Evolutionary conservation across 805 yeast species (phyloP).

Genomic region (Candida sithepensis): DNA sequence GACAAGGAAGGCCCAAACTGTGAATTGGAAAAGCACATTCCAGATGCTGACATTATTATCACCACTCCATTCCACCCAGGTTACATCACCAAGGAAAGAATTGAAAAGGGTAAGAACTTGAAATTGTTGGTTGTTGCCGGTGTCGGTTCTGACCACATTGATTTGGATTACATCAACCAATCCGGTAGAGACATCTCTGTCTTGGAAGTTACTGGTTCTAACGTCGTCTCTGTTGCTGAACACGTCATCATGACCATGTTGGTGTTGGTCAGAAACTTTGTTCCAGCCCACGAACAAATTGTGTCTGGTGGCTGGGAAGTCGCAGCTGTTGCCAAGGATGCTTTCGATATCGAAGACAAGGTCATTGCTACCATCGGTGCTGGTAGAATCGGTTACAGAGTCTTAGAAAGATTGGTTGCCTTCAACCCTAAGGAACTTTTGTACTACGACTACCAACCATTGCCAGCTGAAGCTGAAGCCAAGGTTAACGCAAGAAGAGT

Average conservation of each 20-base stretch:
- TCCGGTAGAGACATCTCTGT: slow-evolving; percentile 62
- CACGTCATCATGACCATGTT: slow-evolving; percentile 74
- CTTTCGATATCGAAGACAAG: slow-evolving; percentile 73
- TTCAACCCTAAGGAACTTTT: slow-evolving; percentile 72
- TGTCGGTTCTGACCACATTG: slow-evolving; percentile 81
- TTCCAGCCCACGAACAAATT: slow-evolving; percentile 73
- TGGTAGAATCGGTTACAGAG: slow-evolving; percentile 77
- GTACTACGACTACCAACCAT: slow-evolving; percentile 71
- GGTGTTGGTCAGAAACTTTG: slow-evolving; percentile 69
- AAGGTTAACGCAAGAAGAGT: slow-evolving; percentile 60
- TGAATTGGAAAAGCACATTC: slow-evolving; percentile 59
- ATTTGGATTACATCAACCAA: slow-evolving; percentile 58
- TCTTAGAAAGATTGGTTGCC: slow-evolving; percentile 65
- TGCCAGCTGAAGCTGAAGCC: slow-evolving; percentile 55
- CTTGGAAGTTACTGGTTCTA: slow-evolving; percentile 79
- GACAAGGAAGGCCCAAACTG: slow-evolving; percentile 64
- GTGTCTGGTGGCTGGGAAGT: slow-evolving; percentile 66
- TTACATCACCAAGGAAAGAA: slow-evolving; percentile 63
- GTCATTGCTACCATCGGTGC: slow-evolving; percentile 78
- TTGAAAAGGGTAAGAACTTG: slow-evolving; percentile 66
- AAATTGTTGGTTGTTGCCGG: slow-evolving; percentile 76
- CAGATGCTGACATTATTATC: slow-evolving; percentile 72
- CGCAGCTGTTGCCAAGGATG: slow-evolving; percentile 70
- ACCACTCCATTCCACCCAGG: slow-evolving; percentile 85
- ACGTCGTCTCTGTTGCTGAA: slow-evolving; percentile 77